phyloP scores from a whole-genome alignment of 176 grass and related monocot species.

The Secale cereale region DNA sequence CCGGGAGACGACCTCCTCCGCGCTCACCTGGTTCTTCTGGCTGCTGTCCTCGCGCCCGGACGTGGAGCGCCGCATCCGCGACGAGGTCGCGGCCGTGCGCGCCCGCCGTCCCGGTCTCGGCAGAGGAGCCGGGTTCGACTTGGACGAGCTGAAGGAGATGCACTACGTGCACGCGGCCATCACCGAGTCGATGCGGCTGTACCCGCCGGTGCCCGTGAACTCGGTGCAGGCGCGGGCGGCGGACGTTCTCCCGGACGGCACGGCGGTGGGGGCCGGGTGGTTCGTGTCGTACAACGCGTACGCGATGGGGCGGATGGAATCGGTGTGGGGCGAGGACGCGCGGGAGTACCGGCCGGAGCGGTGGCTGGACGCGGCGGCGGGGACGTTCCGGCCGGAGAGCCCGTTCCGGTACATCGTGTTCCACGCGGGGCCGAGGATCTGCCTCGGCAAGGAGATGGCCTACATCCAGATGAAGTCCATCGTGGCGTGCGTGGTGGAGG shows the following conservation, averaged over 20 bases:
- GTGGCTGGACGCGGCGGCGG: conserved; percentile 45
- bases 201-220: conserved; percentile 57
- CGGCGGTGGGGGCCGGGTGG: conserved; percentile 36
- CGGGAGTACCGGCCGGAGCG: conserved; percentile 50
- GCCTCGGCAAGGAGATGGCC: conserved; percentile 74
- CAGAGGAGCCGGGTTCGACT: conserved; percentile 11
- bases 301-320: conserved; percentile 57
- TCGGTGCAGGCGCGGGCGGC: conserved; percentile 5
- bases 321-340: conserved; percentile 46
- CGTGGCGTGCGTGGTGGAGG: conserved; percentile 44
- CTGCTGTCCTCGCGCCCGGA: conserved; percentile 50
- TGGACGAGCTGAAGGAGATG: conserved; percentile 64
- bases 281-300: conserved; percentile 51
- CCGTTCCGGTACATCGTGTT: conserved; percentile 51
- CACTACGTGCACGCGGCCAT: conserved; percentile 71
- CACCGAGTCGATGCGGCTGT: conserved; percentile 65
- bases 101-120: background rate
- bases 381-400: conserved; percentile 48
- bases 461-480: conserved; percentile 84
- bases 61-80: conserved; percentile 41
- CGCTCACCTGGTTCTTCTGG: conserved; percentile 81
- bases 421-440: conserved; percentile 66
- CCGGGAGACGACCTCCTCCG: conserved; percentile 55
- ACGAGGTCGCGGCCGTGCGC: conserved; percentile 39
- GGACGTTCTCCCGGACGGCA: conserved; percentile 68